Evolutionary conservation across 768 basidiomycete genomes (phyloP), one percentile per base, ranked within the genome.

Genomic region (Coprinellus micaceus): DNA sequence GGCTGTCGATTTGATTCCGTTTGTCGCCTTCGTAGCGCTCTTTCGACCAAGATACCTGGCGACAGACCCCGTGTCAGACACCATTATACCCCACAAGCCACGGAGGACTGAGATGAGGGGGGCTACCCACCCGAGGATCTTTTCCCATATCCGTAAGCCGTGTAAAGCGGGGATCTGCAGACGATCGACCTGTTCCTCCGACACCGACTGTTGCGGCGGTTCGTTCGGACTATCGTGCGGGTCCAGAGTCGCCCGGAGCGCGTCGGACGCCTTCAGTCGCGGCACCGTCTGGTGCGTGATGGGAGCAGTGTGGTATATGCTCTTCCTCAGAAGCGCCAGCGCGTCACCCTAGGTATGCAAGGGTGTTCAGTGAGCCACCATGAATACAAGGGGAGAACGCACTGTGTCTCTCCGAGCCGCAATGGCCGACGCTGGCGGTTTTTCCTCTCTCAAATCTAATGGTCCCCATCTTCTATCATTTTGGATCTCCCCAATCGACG

Each of bases 361-460:
- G 50, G 36, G 41, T 44, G 53, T 40, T 17, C 2, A 10, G 15
- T 39, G n/a, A 11, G 12, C 2, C 29, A 39, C 15, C 54, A 15
- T 29, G 29, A 55, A 45, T 13, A 24, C 39, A 43, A 39, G 25
- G 11, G 15, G 11, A 4, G 9, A 28, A 61, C 80, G 52, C 53
- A 80, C 85, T 28, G 87, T 89, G 61, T 93, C 88, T 43, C 81
- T 72, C 40, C 89, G 74, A 11, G 79, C 83, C 7, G 85, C 88
- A 53, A 92, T 88, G 2, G 87, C 85, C 36, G 78, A 83, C 2
- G 86, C 80, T 9, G 90, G 88, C 0, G 89, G 89, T 2, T 67
- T 70, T 71, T 94, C 91, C 4, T 80, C 81, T 13, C 79, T 79
- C 25, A 91, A 66, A 64, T 85, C 83, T 28, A 84, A 65, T 1